These are phyloP conservation scores for Corymbia citriodora DNA, from an alignment of 441 rosid genomes.

Conservation along the genomic window DNA sequence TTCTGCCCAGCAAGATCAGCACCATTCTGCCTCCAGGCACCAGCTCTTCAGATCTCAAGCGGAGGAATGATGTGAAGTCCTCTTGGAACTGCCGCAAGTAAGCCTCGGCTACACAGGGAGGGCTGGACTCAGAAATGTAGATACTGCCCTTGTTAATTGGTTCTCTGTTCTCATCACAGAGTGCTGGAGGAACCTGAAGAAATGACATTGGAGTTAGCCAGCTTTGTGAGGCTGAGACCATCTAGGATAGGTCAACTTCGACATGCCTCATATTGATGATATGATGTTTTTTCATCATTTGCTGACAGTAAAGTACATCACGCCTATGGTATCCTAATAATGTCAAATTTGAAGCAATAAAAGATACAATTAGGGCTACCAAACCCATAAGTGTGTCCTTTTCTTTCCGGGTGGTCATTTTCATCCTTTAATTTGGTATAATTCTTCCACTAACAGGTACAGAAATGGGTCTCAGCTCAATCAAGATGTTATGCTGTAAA, in stretches of 20 bases:
- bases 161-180: slow-evolving; percentile 59
- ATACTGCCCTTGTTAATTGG: slow-evolving; percentile 63
- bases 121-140: slow-evolving; percentile 55
- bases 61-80: slow-evolving; percentile 64
- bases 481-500: background rate
- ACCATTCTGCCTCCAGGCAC: slow-evolving; percentile 57
- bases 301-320: background rate
- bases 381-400: background rate
- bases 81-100: slow-evolving; percentile 60
- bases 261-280: background rate
- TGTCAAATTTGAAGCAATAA: background rate
- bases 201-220: background rate
- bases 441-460: background rate
- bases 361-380: background rate
- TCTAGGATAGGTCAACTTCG: background rate
- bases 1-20: slow-evolving; percentile 59
- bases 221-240: background rate
- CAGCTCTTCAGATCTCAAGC: slow-evolving; percentile 50
- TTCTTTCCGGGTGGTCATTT: background rate
- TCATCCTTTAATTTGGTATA: background rate
- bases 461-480: background rate
- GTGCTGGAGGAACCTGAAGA: slow-evolving; percentile 53
- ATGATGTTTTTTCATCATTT: background rate
- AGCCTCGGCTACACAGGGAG: slow-evolving; percentile 54
- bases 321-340: background rate